phyloP scores from a whole-genome alignment of 768 basidiomycete genomes.

The Auriscalpium orientale region DNA sequence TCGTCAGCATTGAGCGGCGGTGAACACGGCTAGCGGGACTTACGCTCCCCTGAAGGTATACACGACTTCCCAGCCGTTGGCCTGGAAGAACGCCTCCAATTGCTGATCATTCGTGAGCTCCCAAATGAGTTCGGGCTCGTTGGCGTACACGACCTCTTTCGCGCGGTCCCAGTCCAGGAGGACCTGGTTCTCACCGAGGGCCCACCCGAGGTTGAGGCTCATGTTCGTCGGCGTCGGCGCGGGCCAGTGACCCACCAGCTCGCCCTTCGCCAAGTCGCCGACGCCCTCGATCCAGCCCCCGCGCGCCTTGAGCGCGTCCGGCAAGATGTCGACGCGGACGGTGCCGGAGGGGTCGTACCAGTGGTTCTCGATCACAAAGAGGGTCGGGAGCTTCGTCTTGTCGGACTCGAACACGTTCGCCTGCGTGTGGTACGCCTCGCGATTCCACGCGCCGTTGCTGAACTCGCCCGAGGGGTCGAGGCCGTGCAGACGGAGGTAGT shows the following conservation, averaged over 20 bases:
- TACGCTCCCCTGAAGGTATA: conserved; percentile 35
- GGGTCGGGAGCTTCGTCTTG: conserved; percentile 16
- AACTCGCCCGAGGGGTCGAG: conserved; percentile 27
- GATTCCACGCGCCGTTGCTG: conserved; percentile 33
- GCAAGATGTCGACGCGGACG: conserved; percentile 31
- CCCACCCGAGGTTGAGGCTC: background rate
- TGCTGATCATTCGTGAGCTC: conserved; percentile 19
- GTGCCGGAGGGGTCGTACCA: conserved; percentile 32
- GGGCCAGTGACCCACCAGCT: conserved; percentile 6
- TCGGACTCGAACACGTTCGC: conserved; percentile 21
- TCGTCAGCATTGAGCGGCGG: background rate
- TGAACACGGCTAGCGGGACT: conserved; percentile 14
- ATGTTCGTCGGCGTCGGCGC: background rate
- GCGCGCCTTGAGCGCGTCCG: conserved; percentile 24
- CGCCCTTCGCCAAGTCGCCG: conserved; percentile 10
- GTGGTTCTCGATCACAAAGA: conserved; percentile 30
- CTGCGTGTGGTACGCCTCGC: conserved; percentile 25
- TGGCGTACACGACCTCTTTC: background rate
- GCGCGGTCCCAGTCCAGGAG: conserved; percentile 3
- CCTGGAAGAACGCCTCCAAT: conserved; percentile 26
- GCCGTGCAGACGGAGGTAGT: conserved; percentile 35
- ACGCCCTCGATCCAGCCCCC: conserved; percentile 23
- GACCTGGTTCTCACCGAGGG: background rate
- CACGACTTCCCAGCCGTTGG: conserved; percentile 34
- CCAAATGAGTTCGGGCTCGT: background rate